A percentile compares a stretch with the other conserved stretches of the same genome.
phyloP scores from a whole-genome alignment of 192 early-diverging fungal species.

The Phycomyces blakesleeanus region DNA sequence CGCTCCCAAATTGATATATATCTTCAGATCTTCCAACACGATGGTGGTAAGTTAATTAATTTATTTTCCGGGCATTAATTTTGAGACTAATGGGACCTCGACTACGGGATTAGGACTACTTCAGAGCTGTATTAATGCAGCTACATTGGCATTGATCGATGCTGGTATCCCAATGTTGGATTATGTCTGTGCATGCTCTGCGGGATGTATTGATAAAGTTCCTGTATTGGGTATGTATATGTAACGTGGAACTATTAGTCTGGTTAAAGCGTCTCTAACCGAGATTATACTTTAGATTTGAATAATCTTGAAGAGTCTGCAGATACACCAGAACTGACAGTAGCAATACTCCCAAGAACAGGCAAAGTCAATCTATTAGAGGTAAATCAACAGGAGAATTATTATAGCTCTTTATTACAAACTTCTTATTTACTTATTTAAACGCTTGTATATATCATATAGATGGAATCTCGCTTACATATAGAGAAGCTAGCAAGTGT shows the following conservation, averaged over 20 bases:
- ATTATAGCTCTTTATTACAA: neutral
- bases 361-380: conserved; percentile 78
- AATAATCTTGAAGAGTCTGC: conserved; percentile 86
- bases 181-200: conserved; percentile 83
- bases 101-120: conserved; percentile 37
- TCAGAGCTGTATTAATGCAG: conserved; percentile 78
- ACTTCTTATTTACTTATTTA: conserved; percentile 5
- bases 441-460: too few species aligned
- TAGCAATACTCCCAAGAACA: conserved; percentile 80
- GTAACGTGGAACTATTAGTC: neutral
- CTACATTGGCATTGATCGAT: conserved; percentile 78
- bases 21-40: conserved; percentile 88
- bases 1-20: conserved; percentile 92
- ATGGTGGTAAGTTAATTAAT: conserved; percentile 64
- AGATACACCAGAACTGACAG: conserved; percentile 84
- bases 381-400: conserved; percentile 32
- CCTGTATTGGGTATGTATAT: conserved; percentile 59
- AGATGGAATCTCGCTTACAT: conserved; percentile 88
- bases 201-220: conserved; percentile 76
- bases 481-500: conserved; percentile 71
- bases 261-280: neutral
- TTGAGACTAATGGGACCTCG: neutral
- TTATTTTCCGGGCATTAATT: neutral
- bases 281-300: conserved; percentile 52
- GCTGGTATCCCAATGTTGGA: conserved; percentile 81